Evolutionary conservation across 139 green algal species (phyloP).

Genomic region (Chlorella sp.): DNA sequence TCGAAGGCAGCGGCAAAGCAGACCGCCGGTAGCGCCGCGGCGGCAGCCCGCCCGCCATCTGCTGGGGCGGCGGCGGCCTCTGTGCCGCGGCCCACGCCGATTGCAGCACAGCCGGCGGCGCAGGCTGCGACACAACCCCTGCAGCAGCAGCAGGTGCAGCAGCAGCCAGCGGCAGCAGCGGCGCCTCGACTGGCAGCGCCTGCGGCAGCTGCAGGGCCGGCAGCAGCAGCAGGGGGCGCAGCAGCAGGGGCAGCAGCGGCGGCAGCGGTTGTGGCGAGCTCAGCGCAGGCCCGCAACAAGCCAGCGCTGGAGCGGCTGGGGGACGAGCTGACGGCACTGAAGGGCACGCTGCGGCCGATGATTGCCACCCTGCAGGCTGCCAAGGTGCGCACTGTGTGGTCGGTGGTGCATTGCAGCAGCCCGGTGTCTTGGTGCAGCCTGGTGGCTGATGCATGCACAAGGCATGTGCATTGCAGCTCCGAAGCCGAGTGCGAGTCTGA

Average conservation of each 20-base stretch:
- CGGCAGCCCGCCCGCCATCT: neutral
- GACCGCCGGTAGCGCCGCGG: neutral
- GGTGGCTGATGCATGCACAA: too few relatives aligned
- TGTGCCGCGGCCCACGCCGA: neutral
- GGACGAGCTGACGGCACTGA: slow-evolving; percentile 8
- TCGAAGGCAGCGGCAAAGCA: slow-evolving; percentile 22
- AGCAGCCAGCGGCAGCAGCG: neutral
- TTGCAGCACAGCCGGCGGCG: neutral
- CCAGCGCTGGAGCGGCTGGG: slow-evolving; percentile 17
- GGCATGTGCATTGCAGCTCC: neutral
- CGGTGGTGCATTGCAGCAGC: too few relatives aligned
- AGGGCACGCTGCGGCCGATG: slow-evolving; percentile 12
- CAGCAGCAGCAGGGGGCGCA: neutral
- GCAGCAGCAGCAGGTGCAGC: slow-evolving; percentile 21
- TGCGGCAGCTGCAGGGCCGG: neutral
- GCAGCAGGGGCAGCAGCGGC: neutral
- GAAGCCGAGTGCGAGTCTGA: neutral
- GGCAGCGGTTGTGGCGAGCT: neutral
- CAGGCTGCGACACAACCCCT: neutral
- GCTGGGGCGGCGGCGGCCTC: neutral
- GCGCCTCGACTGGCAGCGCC: neutral
- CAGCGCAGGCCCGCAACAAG: too few relatives aligned
- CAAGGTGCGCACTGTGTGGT: neutral
- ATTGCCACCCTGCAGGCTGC: neutral
- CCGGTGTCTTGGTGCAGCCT: too few relatives aligned